Evolutionary conservation across 805 yeast species (phyloP), one percentile per base, ranked within the genome.

Genomic region (Clavispora asparagi): DNA sequence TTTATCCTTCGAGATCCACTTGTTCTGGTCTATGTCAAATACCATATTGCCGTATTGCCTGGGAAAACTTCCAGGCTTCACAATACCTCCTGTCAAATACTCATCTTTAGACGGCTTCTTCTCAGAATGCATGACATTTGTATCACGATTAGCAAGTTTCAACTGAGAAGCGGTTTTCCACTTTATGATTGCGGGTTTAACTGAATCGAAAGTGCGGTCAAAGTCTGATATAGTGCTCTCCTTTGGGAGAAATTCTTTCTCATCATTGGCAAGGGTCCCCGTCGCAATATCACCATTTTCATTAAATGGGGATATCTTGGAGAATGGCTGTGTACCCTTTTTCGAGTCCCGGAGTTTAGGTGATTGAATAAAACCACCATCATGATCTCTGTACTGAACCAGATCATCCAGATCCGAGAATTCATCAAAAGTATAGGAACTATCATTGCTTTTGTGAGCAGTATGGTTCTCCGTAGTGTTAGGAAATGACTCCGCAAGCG

Each of bases 121-220:
- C 2, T 33, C 37, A 8, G 37, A 17, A 10, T 17, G 23, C 10
- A 10, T 16, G 6, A 17, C 13, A 11, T 33, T 33, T 10, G 13
- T 6, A 17, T 33, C 16, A 6, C 37, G 23, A 26, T 27, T 26
- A 10, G 39, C 56, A 28, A 69, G 56, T 28, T 58, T 58, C 26
- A 71, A 56, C 47, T 70, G 73, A 5, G 74, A 70, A 3, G 69
- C 60, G 33, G 68, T 48, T 45, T 68, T 71, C 73, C 72, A 67
- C 45, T 57, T 63, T 38, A 68, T 63, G 33, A 62, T 55, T 26
- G 63, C 25, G 5, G 23, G 37, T 17, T 33, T 33, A 4, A 11
- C 37, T 2, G 37, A 17, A 4, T 33, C 25, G 13, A 33, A 33
- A 4, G 37, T 33, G 12, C 25, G 23, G 25, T 33, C 37, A 33